Conservation (phyloP, 495 filamentous ascomycete genomes). For the Hyaloscypha hepaticicola region DNA sequence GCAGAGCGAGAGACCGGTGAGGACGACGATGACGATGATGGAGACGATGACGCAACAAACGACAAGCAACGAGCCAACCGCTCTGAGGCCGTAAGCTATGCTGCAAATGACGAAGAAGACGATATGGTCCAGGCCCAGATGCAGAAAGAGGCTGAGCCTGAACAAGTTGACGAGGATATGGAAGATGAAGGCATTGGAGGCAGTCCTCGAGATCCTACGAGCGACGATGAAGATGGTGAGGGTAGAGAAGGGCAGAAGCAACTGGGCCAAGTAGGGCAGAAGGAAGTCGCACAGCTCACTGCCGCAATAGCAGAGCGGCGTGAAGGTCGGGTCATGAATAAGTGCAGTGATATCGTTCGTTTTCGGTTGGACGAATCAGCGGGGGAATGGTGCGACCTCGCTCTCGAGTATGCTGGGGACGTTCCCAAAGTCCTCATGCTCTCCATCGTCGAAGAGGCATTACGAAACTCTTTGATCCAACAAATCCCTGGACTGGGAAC, state of each 20-base stretch:
- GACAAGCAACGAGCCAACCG: slow-evolving; percentile 72
- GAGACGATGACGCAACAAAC: slow-evolving; percentile 82
- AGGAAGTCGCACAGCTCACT: slow-evolving; percentile 8
- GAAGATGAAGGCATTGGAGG: slow-evolving; percentile 58
- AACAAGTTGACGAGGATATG: slow-evolving; percentile 45
- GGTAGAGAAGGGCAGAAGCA: slow-evolving; percentile 40
- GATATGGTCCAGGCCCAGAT: slow-evolving; percentile 63
- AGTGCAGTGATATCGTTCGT: slow-evolving; percentile 59
- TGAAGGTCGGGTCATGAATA: slow-evolving; percentile 65
- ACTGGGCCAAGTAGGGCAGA: no score
- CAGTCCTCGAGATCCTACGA: slow-evolving; percentile 44
- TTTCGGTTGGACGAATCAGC: slow-evolving; percentile 78
- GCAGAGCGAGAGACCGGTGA: slow-evolving; percentile 51
- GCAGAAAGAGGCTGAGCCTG: slow-evolving; percentile 51
- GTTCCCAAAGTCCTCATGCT: slow-evolving; percentile 92
- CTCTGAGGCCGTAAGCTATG: slow-evolving; percentile 80
- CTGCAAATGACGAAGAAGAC: slow-evolving; percentile 88
- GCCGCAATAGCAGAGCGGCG: slow-evolving; percentile 49
- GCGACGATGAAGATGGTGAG: slow-evolving; percentile 42
- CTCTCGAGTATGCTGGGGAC: slow-evolving; percentile 75
- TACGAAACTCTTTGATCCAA: slow-evolving; percentile 78
- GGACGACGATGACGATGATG: slow-evolving; percentile 73
- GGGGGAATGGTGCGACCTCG: slow-evolving; percentile 75
- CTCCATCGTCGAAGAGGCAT: slow-evolving; percentile 77
- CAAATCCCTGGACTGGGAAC: slow-evolving; percentile 71